These are phyloP conservation scores for Globisporangium abappressorium DNA, from an alignment of 352 stramenopile species.

Conservation along the genomic window DNA sequence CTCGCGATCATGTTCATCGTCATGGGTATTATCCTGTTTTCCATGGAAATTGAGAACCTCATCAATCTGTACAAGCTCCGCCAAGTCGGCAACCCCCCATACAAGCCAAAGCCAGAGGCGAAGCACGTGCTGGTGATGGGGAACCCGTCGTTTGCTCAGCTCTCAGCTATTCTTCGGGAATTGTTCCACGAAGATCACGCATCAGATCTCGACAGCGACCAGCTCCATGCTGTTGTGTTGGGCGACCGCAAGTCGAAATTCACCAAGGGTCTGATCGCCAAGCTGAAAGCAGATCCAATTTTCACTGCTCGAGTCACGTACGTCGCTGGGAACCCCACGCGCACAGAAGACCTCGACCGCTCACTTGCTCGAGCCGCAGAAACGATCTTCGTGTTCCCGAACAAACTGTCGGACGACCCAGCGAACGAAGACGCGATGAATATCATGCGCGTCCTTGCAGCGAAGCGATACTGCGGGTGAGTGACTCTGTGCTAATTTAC, in stretches of 20 bases:
- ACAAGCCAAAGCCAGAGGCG: conserved; percentile 57
- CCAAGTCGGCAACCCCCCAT: conserved; percentile 79
- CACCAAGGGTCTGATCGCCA: conserved; percentile 61
- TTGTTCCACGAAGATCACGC: conserved; percentile 88
- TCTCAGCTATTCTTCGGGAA: conserved; percentile 78
- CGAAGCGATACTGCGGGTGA: conserved; percentile 71
- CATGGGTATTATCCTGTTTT: conserved; percentile 86
- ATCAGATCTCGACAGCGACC: conserved; percentile 35
- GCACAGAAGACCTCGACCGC: conserved; percentile 70
- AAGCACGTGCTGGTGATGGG: conserved; percentile 80
- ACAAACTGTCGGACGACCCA: conserved; percentile 74
- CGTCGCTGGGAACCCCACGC: conserved; percentile 69
- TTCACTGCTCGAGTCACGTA: conserved; percentile 82
- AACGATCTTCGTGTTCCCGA: conserved; percentile 81
- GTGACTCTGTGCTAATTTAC: background rate
- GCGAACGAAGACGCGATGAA: conserved; percentile 79
- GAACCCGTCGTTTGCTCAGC: conserved; percentile 81
- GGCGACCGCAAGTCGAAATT: conserved; percentile 71
- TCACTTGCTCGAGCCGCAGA: conserved; percentile 49
- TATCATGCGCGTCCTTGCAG: conserved; percentile 79
- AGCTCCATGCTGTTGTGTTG: conserved; percentile 67
- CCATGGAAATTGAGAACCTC: conserved; percentile 87
- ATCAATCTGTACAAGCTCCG: conserved; percentile 82
- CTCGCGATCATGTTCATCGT: conserved; percentile 89
- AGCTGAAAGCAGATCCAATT: conserved; percentile 73